Base-by-base conservation (phyloP, 495 filamentous ascomycete species). In the Melanomma pulvis-pyrius region DNA sequence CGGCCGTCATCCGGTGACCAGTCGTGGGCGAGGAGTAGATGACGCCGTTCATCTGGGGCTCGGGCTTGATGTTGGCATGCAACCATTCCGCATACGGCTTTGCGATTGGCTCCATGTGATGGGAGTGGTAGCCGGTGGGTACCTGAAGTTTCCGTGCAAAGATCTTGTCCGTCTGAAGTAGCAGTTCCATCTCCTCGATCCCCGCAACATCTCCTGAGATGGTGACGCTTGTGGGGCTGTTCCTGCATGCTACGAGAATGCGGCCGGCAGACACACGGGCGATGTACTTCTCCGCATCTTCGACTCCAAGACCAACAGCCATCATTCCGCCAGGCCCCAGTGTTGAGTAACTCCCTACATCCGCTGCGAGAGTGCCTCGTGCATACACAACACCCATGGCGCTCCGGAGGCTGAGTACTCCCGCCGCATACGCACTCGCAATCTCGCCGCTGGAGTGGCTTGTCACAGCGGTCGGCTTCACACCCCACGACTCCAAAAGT, bases 101-200 rank as follows among this genome's bases (percentile, higher is more conserved):
- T n/a, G 60, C 71, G 24, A 71, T 28, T 12, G 32, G 25, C 46
- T 61, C 22, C 76, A 79, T 79, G 52, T 76, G 71, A 15, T 68
- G 66, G 15, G 78, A 80, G 63, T 78, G 77, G 50, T 76, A 78
- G 0, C 74, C 76, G n/a, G 54, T 72, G 0, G 68, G 56, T 2
- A 77, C 72, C 21, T 66, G 36, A 5, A 79, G 70, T 28, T 56
- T 66, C 25, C 75, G 28, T 30, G 48, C 59, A 49, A 78, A 74
- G 0, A 75, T 49, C 4, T 55, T 51, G 1, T 70, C 60, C 1
- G 21, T 13, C 25, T 61, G 24, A 19, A 62, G 25, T 8, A 32
- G 9, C n/a, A 1, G n/a, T 24, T 25, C 8, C 8, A 70, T 41
- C 21, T 66, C 25, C 0, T 61, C 57, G 3, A 67, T 41, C 17